Evolutionary conservation across 2,329 filamentous ascomycete genomes (phyloP).

Genomic region (Fusarium cicatricum): DNA sequence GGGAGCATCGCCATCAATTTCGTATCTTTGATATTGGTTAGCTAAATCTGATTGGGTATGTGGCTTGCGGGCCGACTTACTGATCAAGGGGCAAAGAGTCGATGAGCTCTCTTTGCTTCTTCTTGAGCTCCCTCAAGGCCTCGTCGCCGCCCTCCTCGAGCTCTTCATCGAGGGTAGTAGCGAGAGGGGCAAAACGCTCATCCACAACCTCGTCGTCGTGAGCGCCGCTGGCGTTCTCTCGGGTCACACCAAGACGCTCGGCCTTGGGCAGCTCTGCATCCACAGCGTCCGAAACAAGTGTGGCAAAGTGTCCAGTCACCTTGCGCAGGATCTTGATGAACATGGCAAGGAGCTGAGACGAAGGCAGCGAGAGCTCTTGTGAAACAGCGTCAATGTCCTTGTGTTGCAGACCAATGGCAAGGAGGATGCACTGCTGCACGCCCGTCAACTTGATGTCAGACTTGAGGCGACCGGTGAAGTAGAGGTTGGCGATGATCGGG

Average conservation of each 20-base stretch:
- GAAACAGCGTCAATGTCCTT: slow-evolving; percentile 86
- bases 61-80: slow-evolving; percentile 33
- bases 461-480: slow-evolving; percentile 82
- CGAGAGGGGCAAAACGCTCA: slow-evolving; percentile 74
- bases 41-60: background rate
- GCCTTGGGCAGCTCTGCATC: slow-evolving; percentile 70
- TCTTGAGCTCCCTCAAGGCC: slow-evolving; percentile 72
- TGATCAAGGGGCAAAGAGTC: slow-evolving; percentile 89
- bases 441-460: slow-evolving; percentile 74
- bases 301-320: slow-evolving; percentile 79
- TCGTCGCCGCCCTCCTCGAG: slow-evolving; percentile 84
- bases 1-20: slow-evolving; percentile 68
- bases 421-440: slow-evolving; percentile 86
- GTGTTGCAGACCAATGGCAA: slow-evolving; percentile 90
- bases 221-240: slow-evolving; percentile 67
- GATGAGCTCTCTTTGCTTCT: slow-evolving; percentile 87
- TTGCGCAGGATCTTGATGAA: slow-evolving; percentile 97
- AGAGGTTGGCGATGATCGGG: slow-evolving; percentile 80
- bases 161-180: slow-evolving; percentile 78
- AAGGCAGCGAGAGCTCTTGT: slow-evolving; percentile 76
- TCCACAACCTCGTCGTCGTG: slow-evolving; percentile 75
- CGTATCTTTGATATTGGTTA: slow-evolving; percentile 58
- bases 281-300: slow-evolving; percentile 77
- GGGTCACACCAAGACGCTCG: slow-evolving; percentile 65
- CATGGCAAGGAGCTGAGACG: slow-evolving; percentile 89